Percentiles rank a stretch among this genome's conserved stretches.
phyloP scores from a whole-genome alignment of 768 basidiomycete species.

The Phanerochaete carnosa region DNA sequence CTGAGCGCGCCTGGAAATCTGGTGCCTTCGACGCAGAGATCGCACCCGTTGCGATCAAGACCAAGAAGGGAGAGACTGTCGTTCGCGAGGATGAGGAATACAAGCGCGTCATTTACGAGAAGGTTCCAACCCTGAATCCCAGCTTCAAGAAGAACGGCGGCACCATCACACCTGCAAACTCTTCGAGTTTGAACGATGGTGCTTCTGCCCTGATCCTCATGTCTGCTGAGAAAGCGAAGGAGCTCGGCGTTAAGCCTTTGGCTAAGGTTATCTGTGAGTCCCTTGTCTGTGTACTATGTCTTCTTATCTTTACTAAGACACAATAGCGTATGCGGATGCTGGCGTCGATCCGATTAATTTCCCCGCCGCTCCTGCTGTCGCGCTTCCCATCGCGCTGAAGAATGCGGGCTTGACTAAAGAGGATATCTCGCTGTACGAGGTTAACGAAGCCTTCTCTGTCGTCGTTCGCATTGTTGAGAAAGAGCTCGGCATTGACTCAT shows the following conservation, averaged over 20 bases:
- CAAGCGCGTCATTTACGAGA: conserved; percentile 94
- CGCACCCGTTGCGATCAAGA: conserved; percentile 85
- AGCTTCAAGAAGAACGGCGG: conserved; percentile 87
- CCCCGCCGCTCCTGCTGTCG: conserved; percentile 90
- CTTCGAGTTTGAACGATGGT: conserved; percentile 92
- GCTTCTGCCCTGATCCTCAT: conserved; percentile 94
- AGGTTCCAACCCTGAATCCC: conserved; percentile 83
- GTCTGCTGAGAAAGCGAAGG: conserved; percentile 89
- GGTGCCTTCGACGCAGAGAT: conserved; percentile 87
- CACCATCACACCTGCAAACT: conserved; percentile 94
- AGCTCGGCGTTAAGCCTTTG: conserved; percentile 88
- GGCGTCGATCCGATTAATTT: conserved; percentile 97
- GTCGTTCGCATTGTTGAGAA: conserved; percentile 92
- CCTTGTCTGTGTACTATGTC: background rate
- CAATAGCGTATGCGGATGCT: conserved; percentile 89
- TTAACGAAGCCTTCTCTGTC: conserved; percentile 98
- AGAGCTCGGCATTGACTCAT: conserved; percentile 75
- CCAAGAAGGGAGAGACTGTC: conserved; percentile 89
- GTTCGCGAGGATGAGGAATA: conserved; percentile 97
- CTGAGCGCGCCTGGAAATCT: conserved; percentile 85
- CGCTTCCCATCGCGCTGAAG: conserved; percentile 84
- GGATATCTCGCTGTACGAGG: conserved; percentile 90
- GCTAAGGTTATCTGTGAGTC: conserved; percentile 89
- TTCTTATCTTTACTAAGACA: background rate
- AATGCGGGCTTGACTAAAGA: conserved; percentile 77